A percentile compares a stretch with the other conserved stretches of the same genome.
These are phyloP conservation scores for Aspergillus sp. DNA, from an alignment of 2,329 filamentous ascomycete species.

Conservation along the genomic window DNA sequence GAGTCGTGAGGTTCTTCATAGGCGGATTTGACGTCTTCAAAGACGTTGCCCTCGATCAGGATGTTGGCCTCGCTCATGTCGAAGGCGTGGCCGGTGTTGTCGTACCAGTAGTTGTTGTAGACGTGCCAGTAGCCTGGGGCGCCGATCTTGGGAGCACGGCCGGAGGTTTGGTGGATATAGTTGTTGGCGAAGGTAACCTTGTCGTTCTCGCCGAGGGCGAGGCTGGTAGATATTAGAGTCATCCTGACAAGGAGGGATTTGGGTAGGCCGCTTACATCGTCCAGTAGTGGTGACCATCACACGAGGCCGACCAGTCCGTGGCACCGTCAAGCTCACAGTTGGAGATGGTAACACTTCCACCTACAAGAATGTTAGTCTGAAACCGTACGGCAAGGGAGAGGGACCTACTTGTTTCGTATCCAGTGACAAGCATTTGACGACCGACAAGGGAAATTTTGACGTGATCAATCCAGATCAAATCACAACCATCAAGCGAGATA, in stretches of 20 bases:
- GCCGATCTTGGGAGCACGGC: constrained; percentile 61
- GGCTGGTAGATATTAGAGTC: constrained; percentile 30
- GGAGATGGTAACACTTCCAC: constrained; percentile 45
- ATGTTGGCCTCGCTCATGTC: constrained; percentile 36
- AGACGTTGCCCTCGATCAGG: constrained; percentile 53
- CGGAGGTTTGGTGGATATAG: constrained; percentile 62
- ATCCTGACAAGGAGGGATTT: background rate
- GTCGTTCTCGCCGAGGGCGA: constrained; percentile 60
- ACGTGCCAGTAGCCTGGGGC: constrained; percentile 61
- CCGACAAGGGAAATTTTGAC: constrained; percentile 46
- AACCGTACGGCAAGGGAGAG: constrained; percentile 56
- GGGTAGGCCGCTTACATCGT: constrained; percentile 38
- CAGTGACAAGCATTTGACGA: constrained; percentile 34
- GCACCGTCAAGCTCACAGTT: constrained; percentile 63
- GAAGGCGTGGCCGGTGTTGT: constrained; percentile 52
- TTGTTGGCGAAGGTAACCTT: constrained; percentile 62
- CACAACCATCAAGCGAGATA: constrained; percentile 54
- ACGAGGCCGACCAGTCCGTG: constrained; percentile 59
- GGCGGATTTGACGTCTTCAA: constrained; percentile 48
- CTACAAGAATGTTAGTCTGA: constrained; percentile 34
- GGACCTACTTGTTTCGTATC: constrained; percentile 34
- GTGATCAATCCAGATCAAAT: constrained; percentile 54
- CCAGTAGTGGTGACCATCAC: constrained; percentile 65
- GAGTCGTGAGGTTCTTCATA: constrained; percentile 27
- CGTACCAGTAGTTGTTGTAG: constrained; percentile 43